Conservation (phyloP, 192 early-diverging fungal species). For the Funneliformis mosseae region DNA sequence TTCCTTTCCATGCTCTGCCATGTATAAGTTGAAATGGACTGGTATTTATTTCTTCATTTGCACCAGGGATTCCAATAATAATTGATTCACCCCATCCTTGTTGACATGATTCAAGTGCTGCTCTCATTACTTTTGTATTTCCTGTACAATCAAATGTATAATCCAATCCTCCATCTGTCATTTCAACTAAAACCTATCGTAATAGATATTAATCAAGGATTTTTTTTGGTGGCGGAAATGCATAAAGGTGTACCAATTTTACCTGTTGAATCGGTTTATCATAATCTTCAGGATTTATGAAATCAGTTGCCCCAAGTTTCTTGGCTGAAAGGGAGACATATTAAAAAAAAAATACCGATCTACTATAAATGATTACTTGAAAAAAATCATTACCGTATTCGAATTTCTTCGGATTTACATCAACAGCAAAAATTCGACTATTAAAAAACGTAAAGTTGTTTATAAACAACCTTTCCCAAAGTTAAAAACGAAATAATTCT, state of each 20-base stretch:
- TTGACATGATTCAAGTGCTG: conserved; percentile 87
- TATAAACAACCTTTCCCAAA: too few species aligned
- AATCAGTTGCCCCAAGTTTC: conserved; percentile 87
- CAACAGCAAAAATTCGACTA: conserved; percentile 84
- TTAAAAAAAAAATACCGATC: too few species aligned
- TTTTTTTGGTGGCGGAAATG: background rate
- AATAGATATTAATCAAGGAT: background rate
- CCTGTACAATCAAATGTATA: conserved; percentile 97
- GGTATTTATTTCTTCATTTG: conserved; percentile 90
- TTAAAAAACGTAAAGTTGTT: too few species aligned
- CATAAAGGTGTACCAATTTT: conserved; percentile 4
- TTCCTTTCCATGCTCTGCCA: conserved; percentile 94
- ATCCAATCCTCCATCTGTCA: conserved; percentile 95
- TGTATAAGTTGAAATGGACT: conserved; percentile 97
- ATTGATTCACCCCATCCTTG: conserved; percentile 91
- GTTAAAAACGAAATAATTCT: too few species aligned
- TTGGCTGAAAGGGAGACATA: conserved; percentile 4
- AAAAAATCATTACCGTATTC: conserved; percentile 48
- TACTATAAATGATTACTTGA: background rate
- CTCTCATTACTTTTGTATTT: conserved; percentile 90
- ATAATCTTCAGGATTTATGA: conserved; percentile 85
- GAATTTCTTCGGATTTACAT: conserved; percentile 83
- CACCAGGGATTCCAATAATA: conserved; percentile 90
- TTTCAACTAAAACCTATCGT: conserved; percentile 73
- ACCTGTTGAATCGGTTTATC: conserved; percentile 74